Evolutionary conservation across 2,329 filamentous ascomycete genomes (phyloP).

Genomic region (Alternaria ethzedia): DNA sequence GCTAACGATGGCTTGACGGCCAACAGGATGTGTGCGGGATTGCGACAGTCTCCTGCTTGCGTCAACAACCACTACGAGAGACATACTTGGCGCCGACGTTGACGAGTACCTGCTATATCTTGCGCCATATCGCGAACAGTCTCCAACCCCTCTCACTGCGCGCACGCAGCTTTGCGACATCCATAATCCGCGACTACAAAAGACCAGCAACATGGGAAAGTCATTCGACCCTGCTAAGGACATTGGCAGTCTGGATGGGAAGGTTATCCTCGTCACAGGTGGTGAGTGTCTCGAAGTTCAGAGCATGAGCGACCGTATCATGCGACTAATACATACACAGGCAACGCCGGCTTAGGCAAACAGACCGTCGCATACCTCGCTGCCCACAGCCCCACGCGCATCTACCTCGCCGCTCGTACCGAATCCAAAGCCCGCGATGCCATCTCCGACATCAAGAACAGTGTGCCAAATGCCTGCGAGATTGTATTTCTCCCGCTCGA

Average conservation of each 20-base stretch:
- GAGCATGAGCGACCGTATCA: background rate
- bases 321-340: slow-evolving; percentile 25
- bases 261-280: slow-evolving; percentile 46
- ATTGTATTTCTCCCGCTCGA: slow-evolving; percentile 52
- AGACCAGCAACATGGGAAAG: slow-evolving; percentile 21
- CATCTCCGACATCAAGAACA: slow-evolving; percentile 49
- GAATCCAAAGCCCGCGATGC: slow-evolving; percentile 50
- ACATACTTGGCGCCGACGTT: background rate
- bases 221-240: slow-evolving; percentile 36
- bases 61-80: background rate
- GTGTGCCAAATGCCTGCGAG: slow-evolving; percentile 42
- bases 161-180: slow-evolving; percentile 14
- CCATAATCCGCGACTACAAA: slow-evolving; percentile 4
- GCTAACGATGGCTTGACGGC: background rate
- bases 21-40: background rate
- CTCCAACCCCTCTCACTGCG: slow-evolving; percentile 1
- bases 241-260: slow-evolving; percentile 36
- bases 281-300: slow-evolving; percentile 26
- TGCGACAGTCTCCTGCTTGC: background rate
- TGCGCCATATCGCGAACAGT: slow-evolving; percentile 7
- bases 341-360: slow-evolving; percentile 57
- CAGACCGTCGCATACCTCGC: slow-evolving; percentile 54
- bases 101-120: background rate
- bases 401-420: slow-evolving; percentile 57
- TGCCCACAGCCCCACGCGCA: slow-evolving; percentile 51